Conservation (phyloP, 2,329 filamentous ascomycete species). For the Drechmeria coniospora region DNA sequence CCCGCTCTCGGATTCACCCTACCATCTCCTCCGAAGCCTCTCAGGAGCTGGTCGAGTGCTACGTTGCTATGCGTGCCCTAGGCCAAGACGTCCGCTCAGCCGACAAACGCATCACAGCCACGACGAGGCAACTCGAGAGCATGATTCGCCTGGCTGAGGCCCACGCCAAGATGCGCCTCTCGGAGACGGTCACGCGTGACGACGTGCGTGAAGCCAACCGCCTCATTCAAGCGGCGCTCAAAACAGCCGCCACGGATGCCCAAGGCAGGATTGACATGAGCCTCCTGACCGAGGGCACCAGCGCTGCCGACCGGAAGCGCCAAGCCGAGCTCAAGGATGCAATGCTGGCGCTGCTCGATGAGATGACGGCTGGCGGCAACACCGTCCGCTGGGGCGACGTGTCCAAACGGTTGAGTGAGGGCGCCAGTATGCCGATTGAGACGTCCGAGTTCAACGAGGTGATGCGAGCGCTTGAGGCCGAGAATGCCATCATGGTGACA, state of each 20-base stretch:
- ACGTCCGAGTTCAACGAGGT: constrained; percentile 69
- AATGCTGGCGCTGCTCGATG: constrained; percentile 60
- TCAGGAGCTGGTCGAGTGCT: constrained; percentile 70
- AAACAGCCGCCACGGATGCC: constrained; percentile 90
- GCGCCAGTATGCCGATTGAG: constrained; percentile 56
- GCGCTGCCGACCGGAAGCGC: constrained; percentile 67
- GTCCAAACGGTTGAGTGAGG: constrained; percentile 55
- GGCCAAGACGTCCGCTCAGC: constrained; percentile 74
- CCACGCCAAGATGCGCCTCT: constrained; percentile 93
- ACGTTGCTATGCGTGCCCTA: constrained; percentile 89
- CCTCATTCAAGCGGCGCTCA: constrained; percentile 83
- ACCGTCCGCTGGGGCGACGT: constrained; percentile 68
- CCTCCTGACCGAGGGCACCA: constrained; percentile 85
- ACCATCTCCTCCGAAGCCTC: constrained; percentile 65
- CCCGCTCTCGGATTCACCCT: constrained; percentile 73
- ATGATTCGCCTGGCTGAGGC: constrained; percentile 97
- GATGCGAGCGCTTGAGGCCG: constrained; percentile 65
- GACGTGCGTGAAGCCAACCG: constrained; percentile 88
- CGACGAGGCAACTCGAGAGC: constrained; percentile 87
- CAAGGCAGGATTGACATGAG: constrained; percentile 95
- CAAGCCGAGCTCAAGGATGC: constrained; percentile 75
- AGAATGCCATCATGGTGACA: constrained; percentile 63
- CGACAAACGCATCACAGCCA: constrained; percentile 94
- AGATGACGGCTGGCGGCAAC: constrained; percentile 54
- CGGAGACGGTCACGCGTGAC: constrained; percentile 54